Base-by-base conservation (phyloP, 2,329 filamentous ascomycete species). In the Lachnellula occidentalis region DNA sequence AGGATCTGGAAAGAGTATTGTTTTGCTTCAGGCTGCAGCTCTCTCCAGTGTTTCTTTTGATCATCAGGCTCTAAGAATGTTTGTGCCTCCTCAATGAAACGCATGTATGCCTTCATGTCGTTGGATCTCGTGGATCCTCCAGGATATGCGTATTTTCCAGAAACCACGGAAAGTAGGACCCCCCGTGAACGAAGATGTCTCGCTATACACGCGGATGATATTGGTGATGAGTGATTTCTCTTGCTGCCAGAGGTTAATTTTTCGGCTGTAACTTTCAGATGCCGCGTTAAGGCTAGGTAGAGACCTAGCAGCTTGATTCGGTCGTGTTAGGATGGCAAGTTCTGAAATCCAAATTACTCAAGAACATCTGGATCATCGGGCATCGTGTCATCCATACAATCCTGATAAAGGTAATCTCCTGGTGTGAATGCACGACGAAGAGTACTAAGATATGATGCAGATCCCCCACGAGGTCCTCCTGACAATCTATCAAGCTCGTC, bases 351-450 rank as follows among this genome's bases (percentile, higher is more conserved):
- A 48, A 48, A 48, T 34, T 31, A 8, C 17, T 34, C 45, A 48
- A 48, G 45, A 48, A 48, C 45, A 48, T 19, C 22, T 48, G 45
- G 45, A 48, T 48, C 45, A 48, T 48, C 45, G 24, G 45, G 45
- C 45, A 48, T 48, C 45, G 22, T 48, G 45, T 48, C 24, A 48
- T 48, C 45, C n/a, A 34, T 3, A 34, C 45, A 48, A 34, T 48
- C 45, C 45, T 48, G 45, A 22, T 48, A 48, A 8, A 48, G 45
- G 45, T 48, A 48, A 34, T 48, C 45, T 48, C 45, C 45, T 48
- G 34, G 15, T 36, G 34, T 15, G 34, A 36, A 12, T 36, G 34
- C 11, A 15, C 34, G 34, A 36, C 8, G 34, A 36, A 36, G 34
- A 15, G 34, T 36, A 12, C 15, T 15, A 36, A 36, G 9, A 15